Base-by-base conservation (phyloP, 2,329 filamentous ascomycete genomes). In the Fusarium nodosum region DNA sequence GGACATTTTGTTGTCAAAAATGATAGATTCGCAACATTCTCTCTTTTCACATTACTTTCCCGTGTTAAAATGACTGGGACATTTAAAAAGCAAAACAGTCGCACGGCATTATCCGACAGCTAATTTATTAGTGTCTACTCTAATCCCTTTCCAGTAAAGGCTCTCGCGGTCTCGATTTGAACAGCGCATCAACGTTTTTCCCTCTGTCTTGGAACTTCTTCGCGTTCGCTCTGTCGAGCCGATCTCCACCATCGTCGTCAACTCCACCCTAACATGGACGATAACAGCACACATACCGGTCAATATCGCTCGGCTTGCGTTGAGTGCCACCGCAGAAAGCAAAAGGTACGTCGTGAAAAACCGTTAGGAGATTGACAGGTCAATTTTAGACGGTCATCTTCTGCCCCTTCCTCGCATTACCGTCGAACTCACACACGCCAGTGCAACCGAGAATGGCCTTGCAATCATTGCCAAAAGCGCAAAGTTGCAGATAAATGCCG, bases 261-360 rank as follows among this genome's bases (percentile, higher is more conserved):
- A 72, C 68, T 71, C 68, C 68, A 72, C 68, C 63, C 22, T 44
- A 69, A 66, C 56, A 71, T 71, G 83, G 74, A 68, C 82, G 74
- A 68, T 77, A 80, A 75, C 82, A 84, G 68, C 76, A 78, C 45
- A 82, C 74, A 46, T 79, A 81, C 64, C 79, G 79, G 64, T 78
- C 76, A 66, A 56, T 72, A 75, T 60, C 76, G 77, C 53, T 74
- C 76, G 18, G 81, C 82, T 54, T 84, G 82, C 73, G 81, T 79
- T 34, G 82, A 83, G 71, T 84, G 79, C 51, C 77, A 80, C 66
- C 77, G 79, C 39, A 74, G 79, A 53, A 80, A 80, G 70, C 79
- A 80, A 73, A 80, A 80, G 74, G 79, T 77, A 62, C 15, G 75
- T 68, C n/a, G 7, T 26, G 7, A 12, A 39, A 7, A 39, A 7